Conservation (phyloP, 1,284 basidiomycete species). For the Pascua sp. region DNA sequence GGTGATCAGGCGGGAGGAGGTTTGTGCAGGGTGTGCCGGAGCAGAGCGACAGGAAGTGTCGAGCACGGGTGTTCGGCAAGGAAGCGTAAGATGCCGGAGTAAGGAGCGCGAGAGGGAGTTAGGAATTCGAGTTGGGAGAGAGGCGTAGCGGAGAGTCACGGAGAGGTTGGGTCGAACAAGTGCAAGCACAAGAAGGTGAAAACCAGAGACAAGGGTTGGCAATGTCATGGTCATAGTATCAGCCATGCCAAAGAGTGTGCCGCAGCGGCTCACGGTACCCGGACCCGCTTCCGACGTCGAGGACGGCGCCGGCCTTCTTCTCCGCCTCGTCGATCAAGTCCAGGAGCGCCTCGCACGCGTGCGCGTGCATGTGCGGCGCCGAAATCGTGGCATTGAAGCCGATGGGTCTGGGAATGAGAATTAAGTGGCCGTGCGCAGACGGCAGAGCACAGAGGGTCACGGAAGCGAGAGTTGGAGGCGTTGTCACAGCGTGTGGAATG, state of each 20-base stretch:
- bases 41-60: too few relatives aligned
- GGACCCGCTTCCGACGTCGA: constrained; percentile 51
- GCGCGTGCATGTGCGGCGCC: constrained; percentile 51
- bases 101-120: too few relatives aligned
- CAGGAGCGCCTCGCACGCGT: constrained; percentile 43
- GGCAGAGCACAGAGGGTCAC: not conserved
- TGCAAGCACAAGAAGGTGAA: not conserved
- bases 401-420: constrained; percentile 30
- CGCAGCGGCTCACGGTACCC: constrained; percentile 62
- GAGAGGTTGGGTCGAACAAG: too few relatives aligned
- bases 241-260: too few relatives aligned
- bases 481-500: too few relatives aligned
- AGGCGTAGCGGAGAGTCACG: too few relatives aligned
- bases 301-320: constrained; percentile 21
- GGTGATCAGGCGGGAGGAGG: too few relatives aligned
- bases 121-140: too few relatives aligned
- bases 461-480: too few relatives aligned
- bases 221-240: not conserved
- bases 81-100: too few relatives aligned
- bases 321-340: constrained; percentile 25
- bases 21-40: too few relatives aligned
- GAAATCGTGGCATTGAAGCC: constrained; percentile 50
- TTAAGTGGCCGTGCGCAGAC: not conserved
- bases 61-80: too few relatives aligned
- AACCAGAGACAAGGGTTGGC: not conserved